Percentiles rank a stretch among this genome's conserved stretches.
phyloP scores from a whole-genome alignment of 305 asterid genomes.

The Withania somnifera region DNA sequence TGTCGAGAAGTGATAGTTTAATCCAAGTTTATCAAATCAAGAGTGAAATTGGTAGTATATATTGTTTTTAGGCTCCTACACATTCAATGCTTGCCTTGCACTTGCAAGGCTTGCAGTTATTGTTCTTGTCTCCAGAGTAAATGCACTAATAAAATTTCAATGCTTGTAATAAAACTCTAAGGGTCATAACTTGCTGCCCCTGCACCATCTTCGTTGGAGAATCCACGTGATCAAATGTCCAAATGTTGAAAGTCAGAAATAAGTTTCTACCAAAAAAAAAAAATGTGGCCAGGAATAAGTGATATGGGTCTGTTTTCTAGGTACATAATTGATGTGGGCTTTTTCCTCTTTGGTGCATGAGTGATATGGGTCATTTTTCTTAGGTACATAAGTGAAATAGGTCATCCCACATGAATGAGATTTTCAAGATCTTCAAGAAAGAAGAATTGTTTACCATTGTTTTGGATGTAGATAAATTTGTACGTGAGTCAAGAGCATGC shows the following conservation, averaged over 20 bases:
- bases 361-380: not conserved
- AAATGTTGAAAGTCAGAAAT: not conserved
- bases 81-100: constrained; percentile 25
- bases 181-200: not conserved
- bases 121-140: not conserved
- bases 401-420: not conserved
- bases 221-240: not conserved
- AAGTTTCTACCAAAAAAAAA: too few species aligned
- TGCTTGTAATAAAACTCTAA: not conserved
- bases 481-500: too few species aligned
- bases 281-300: too few species aligned
- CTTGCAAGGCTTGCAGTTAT: constrained; percentile 8
- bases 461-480: too few species aligned
- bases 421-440: not conserved
- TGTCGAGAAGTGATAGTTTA: constrained; percentile 3
- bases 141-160: constrained; percentile 13
- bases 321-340: not conserved
- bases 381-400: not conserved
- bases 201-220: not conserved
- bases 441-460: too few species aligned
- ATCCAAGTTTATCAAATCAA: constrained; percentile 9
- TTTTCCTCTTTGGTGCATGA: too few species aligned
- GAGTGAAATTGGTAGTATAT: not conserved
- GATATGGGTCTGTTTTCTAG: not conserved
- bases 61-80: constrained; percentile 5